Evolutionary conservation across 306 rosid species (phyloP).

Genomic region (Astragalus membranaceus): DNA sequence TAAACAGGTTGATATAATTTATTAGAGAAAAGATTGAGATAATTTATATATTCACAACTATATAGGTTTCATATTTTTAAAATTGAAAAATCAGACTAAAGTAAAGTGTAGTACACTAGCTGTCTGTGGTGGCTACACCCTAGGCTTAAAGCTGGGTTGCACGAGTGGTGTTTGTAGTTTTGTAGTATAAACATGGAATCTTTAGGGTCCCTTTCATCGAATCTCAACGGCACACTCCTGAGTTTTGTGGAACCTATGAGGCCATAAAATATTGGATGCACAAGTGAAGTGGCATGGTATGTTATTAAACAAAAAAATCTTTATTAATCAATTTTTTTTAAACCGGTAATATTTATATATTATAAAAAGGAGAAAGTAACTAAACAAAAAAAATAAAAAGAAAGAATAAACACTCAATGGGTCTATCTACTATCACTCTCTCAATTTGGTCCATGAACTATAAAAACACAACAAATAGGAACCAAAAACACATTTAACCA

Average conservation of each 20-base stretch:
- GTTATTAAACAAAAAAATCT: no score
- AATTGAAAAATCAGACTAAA: background rate
- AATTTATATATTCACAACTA: background rate
- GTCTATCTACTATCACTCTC: no score
- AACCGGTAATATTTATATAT: no score
- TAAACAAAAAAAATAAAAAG: no score
- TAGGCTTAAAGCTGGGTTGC: background rate
- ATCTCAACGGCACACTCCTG: constrained; percentile 3
- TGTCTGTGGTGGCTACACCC: background rate
- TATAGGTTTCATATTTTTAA: background rate
- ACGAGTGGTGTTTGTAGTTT: background rate
- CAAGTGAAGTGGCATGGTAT: no score
- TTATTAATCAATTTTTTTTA: no score
- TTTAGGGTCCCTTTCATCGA: constrained; percentile 14
- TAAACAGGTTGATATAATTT: background rate
- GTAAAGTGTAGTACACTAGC: background rate
- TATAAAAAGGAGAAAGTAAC: no score
- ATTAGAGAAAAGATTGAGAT: no score
- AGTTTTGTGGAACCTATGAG: background rate
- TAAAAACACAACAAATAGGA: no score
- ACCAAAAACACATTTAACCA: no score
- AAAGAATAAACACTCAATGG: no score
- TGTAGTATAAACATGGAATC: background rate
- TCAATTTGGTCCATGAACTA: no score
- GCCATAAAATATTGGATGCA: background rate